phyloP scores from a whole-genome alignment of 2,329 filamentous ascomycete species.

The Fusarium mundagurra region DNA sequence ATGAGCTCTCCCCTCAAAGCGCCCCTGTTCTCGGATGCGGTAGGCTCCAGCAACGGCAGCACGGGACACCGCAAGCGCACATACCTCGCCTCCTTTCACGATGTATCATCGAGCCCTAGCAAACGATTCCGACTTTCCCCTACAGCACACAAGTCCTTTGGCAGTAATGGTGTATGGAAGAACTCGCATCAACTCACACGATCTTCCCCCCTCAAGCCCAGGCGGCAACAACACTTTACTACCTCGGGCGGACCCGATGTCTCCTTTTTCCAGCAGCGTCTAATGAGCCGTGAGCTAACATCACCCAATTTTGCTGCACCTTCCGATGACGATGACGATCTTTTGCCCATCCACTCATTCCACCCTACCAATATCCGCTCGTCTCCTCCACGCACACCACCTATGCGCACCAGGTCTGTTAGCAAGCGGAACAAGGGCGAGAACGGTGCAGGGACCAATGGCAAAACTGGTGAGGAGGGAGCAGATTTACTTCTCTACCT shows the following conservation, averaged over 20 bases:
- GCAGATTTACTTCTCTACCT: constrained; percentile 85
- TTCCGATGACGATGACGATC: constrained; percentile 84
- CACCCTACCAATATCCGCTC: constrained; percentile 70
- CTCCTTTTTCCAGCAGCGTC: constrained; percentile 80
- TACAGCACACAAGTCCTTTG: constrained; percentile 66
- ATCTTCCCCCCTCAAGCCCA: constrained; percentile 86
- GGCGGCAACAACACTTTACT: constrained; percentile 78
- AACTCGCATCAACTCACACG: constrained; percentile 79
- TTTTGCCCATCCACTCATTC: constrained; percentile 81
- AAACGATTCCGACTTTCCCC: constrained; percentile 76
- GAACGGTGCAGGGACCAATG: constrained; percentile 51
- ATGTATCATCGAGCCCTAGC: constrained; percentile 64
- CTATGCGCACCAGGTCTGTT: constrained; percentile 66
- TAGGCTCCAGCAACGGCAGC: constrained; percentile 75
- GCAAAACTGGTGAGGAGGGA: constrained; percentile 79
- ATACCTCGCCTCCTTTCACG: constrained; percentile 68
- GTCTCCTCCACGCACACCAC: constrained; percentile 89
- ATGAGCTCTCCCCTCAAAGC: constrained; percentile 88
- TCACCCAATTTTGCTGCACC: constrained; percentile 69
- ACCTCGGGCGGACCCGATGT: constrained; percentile 76
- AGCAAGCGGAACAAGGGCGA: constrained; percentile 60
- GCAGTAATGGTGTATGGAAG: constrained; percentile 75
- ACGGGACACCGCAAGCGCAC: constrained; percentile 72
- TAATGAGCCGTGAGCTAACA: constrained; percentile 71
- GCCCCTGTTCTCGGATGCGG: constrained; percentile 84